phyloP scores from a whole-genome alignment of 495 filamentous ascomycete species.

The Penicillium cosmopolitanum region DNA sequence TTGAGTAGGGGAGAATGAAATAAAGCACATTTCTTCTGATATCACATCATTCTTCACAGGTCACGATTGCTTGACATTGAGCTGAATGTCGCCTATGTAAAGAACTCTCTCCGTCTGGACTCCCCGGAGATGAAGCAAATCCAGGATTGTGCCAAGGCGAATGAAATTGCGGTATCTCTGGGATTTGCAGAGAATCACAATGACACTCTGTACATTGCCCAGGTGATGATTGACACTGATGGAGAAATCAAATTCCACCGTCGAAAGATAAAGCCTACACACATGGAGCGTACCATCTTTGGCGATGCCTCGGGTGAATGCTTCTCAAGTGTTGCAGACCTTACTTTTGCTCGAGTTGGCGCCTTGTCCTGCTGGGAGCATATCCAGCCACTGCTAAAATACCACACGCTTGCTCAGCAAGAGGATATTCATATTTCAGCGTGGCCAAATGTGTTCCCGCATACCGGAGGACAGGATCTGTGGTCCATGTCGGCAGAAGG shows the following conservation, averaged over 20 bases:
- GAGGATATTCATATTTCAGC: conserved; percentile 61
- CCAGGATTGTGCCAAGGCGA: conserved; percentile 37
- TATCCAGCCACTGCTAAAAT: conserved; percentile 62
- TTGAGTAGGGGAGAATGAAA: background rate
- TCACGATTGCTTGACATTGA: conserved; percentile 47
- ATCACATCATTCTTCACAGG: conserved; percentile 29
- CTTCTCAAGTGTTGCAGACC: conserved; percentile 46
- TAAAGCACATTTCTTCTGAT: background rate
- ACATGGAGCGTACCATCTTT: conserved; percentile 65
- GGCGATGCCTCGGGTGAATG: conserved; percentile 55
- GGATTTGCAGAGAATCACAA: conserved; percentile 57
- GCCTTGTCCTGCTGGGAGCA: conserved; percentile 62
- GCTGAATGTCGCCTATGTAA: conserved; percentile 49
- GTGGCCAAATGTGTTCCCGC: conserved; percentile 52
- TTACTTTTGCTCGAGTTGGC: conserved; percentile 49
- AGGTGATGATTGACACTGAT: conserved; percentile 51
- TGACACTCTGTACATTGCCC: conserved; percentile 59
- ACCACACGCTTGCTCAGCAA: conserved; percentile 52
- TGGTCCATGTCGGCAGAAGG: conserved; percentile 46
- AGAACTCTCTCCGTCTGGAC: conserved; percentile 49
- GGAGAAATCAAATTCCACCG: conserved; percentile 51
- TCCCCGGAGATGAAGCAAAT: conserved; percentile 54
- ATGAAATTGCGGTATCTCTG: conserved; percentile 52
- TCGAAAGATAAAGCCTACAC: conserved; percentile 63
- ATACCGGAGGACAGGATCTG: conserved; percentile 25